Evolutionary conservation across 1,139 yeast genomes (phyloP), one percentile per base, ranked within the genome.

Genomic region (Chernovozyma sophiae-reginae): DNA sequence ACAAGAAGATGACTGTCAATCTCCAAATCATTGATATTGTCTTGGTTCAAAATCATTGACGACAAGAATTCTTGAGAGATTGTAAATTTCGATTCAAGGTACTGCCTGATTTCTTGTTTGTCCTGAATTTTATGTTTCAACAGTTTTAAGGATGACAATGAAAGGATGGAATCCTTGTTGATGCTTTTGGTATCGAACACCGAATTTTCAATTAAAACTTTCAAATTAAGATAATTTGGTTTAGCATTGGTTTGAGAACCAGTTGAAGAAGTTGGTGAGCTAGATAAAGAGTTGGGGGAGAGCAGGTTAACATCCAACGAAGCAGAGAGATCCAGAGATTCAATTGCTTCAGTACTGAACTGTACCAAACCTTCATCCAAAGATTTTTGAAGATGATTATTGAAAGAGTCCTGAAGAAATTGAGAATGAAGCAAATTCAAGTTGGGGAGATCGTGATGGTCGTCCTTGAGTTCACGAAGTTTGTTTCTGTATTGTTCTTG

Each of bases 191-290:
- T 56, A 43, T 68, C 74, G 41, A 70, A 65, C 10, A 68, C 63
- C 5, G 72, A 60, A 44, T 68, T 68, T 47, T 70, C 76, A 37
- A 70, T 68, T 38, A 70, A 55, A 2, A 70, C 63, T 45, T 63
- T 62, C 44, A 70, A 53, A 47, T 69, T 68, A 32, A 70, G 53
- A 49, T 66, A 68, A 38, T 62, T 62, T 12, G 60, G 56, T 27
- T 54, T 51, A 12, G 13, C 31, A 7, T 23, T n/a, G 15, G 10
- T 23, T n/a, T 19, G 10, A 13, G 36, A 23, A 7, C 27, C 13
- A 4, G 25, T 13, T 10, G 36, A 30, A 4, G 36, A 19, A 16
- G 14, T 28, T 5, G 32, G 29, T 28, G 18, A 19, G 16, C 12
- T 4, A 8, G 25, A 16, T 6, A 28, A 7, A 7, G 17, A 4